Conservation (phyloP, 2,329 filamentous ascomycete species). For the Atkinsonella texensis region DNA sequence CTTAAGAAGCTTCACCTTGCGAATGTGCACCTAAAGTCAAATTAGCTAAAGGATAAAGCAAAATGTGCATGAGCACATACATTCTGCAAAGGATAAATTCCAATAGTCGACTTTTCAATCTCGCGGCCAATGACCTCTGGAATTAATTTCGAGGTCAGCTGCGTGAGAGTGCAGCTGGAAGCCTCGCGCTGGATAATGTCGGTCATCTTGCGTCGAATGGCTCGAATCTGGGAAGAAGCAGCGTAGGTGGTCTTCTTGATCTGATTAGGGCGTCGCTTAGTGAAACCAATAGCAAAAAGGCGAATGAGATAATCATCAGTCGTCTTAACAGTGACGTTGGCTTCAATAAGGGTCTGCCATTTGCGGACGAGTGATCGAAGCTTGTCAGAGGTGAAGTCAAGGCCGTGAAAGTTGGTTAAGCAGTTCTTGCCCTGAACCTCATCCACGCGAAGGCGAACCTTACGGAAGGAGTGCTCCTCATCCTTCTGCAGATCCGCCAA, state of each 20-base stretch:
- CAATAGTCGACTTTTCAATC: conserved; percentile 98
- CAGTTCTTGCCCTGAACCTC: conserved; percentile 99
- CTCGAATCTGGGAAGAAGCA: conserved; percentile 89
- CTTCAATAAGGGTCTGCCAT: conserved; percentile 99
- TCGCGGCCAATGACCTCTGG: conserved; percentile 98
- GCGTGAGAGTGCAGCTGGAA: conserved; percentile 81
- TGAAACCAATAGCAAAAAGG: conserved; percentile 98
- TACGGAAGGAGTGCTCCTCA: conserved; percentile 99
- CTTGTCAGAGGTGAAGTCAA: conserved; percentile 99
- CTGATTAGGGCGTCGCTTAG: conserved; percentile 98
- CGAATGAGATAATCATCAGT: conserved; percentile 99
- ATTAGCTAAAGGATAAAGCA: background rate
- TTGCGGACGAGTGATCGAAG: conserved; percentile 97
- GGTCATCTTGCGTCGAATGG: conserved; percentile 99
- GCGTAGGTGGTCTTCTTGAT: conserved; percentile 99
- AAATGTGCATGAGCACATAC: conserved; percentile 40
- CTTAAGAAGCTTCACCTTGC: conserved; percentile 99
- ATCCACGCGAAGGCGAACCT: conserved; percentile 96
- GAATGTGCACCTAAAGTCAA: conserved; percentile 78
- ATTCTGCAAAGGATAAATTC: conserved; percentile 99
- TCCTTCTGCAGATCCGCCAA: conserved; percentile 99
- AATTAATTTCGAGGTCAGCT: conserved; percentile 97
- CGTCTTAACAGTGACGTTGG: conserved; percentile 99
- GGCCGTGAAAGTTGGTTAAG: conserved; percentile 99
- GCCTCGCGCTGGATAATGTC: conserved; percentile 98